phyloP scores from a whole-genome alignment of 208 protist species.

The Trichomonas gallinae region DNA sequence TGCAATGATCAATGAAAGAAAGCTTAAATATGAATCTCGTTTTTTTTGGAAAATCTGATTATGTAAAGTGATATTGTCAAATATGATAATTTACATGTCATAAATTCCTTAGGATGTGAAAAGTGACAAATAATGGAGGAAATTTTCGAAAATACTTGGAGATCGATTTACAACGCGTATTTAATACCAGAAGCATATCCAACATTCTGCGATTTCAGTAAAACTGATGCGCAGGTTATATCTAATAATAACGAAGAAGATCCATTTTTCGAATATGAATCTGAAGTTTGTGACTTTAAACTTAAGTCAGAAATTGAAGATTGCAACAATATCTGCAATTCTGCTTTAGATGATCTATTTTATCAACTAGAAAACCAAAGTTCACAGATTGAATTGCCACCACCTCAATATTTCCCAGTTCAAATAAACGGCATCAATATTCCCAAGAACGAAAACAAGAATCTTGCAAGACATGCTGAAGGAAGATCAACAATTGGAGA shows the following conservation, averaged over 20 bases:
- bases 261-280: not conserved
- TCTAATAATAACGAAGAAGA: not conserved
- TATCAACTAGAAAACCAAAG: not conserved
- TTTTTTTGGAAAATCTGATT: no score
- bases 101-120: not conserved
- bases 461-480: not conserved
- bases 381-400: not conserved
- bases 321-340: not conserved
- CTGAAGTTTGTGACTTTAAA: not conserved
- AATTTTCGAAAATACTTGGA: not conserved
- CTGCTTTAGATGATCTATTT: not conserved
- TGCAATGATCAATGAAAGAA: no score
- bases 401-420: not conserved
- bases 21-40: no score
- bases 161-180: not conserved
- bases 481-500: not conserved
- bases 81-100: no score
- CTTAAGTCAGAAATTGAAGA: not conserved
- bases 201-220: not conserved
- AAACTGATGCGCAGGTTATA: not conserved
- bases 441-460: not conserved
- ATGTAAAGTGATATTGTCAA: no score
- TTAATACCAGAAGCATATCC: not conserved
- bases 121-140: not conserved
- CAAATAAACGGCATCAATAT: not conserved